phyloP scores from a whole-genome alignment of 148 eudicot genomes.

The Bassia scoparia region DNA sequence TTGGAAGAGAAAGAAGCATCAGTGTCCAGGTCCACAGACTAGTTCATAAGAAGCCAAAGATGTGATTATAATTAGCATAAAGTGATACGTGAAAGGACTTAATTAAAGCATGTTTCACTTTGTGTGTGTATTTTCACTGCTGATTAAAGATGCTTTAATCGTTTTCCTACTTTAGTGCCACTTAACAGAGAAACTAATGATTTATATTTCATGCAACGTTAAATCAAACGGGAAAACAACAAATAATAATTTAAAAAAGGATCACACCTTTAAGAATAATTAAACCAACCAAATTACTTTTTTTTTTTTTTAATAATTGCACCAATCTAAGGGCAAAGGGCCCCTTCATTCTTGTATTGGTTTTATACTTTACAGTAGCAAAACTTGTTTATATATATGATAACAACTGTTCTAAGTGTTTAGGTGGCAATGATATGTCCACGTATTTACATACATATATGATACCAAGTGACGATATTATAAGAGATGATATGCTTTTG shows the following conservation, averaged over 20 bases:
- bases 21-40: background rate
- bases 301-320: background rate
- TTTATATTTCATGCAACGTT: background rate
- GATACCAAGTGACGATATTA: too few species aligned
- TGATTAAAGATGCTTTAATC: constrained; percentile 3
- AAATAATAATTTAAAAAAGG: background rate
- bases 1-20: background rate
- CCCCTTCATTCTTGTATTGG: too few species aligned
- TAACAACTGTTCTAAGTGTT: background rate
- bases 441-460: background rate
- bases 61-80: background rate
- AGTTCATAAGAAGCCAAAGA: background rate
- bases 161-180: background rate
- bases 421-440: background rate
- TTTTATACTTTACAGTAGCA: background rate
- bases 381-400: background rate
- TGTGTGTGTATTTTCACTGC: background rate
- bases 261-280: background rate
- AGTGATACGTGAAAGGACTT: background rate
- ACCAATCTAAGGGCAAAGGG: background rate
- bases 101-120: too few species aligned
- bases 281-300: background rate
- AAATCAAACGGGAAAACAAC: background rate
- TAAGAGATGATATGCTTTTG: too few species aligned
- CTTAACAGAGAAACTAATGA: background rate